phyloP scores from a whole-genome alignment of 1,284 basidiomycete species.

The Uromyces viciae-fabae region DNA sequence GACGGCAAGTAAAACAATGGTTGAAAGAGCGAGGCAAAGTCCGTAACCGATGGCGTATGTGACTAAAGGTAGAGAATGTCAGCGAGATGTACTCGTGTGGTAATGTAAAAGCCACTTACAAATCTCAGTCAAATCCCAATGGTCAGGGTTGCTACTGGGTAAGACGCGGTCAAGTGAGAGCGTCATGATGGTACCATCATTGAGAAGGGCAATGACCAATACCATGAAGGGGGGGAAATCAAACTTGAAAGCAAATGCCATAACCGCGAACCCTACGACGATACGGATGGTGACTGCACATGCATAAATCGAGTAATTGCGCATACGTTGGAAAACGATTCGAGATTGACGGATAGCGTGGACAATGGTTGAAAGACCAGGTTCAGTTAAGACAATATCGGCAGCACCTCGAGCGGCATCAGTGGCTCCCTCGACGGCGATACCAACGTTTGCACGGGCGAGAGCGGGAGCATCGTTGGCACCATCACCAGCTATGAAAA shows the following conservation, averaged over 20 bases:
- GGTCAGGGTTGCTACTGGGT: constrained; percentile 78
- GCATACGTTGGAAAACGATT: constrained; percentile 66
- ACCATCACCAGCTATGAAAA: constrained; percentile 79
- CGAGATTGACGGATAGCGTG: constrained; percentile 92
- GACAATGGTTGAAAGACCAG: constrained; percentile 92
- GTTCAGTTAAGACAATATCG: constrained; percentile 90
- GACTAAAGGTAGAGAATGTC: constrained; percentile 55
- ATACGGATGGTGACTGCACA: constrained; percentile 96
- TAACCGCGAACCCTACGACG: constrained; percentile 91
- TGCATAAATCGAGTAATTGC: constrained; percentile 60
- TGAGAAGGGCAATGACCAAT: constrained; percentile 90
- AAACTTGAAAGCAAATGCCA: constrained; percentile 92
- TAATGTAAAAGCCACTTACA: constrained; percentile 53
- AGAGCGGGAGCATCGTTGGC: constrained; percentile 92
- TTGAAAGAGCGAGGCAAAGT: constrained; percentile 83
- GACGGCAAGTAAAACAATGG: constrained; percentile 76
- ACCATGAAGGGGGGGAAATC: constrained; percentile 99
- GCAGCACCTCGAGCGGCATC: constrained; percentile 92
- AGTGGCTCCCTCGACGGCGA: constrained; percentile 88
- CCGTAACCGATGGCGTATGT: constrained; percentile 91
- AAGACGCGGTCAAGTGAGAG: constrained; percentile 93
- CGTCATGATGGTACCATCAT: constrained; percentile 95
- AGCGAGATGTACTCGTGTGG: not conserved
- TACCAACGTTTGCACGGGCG: constrained; percentile 60
- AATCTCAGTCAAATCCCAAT: constrained; percentile 94